These are phyloP conservation scores for Trichoderma sp. DNA, from an alignment of 2,329 filamentous ascomycete genomes.

Conservation along the genomic window DNA sequence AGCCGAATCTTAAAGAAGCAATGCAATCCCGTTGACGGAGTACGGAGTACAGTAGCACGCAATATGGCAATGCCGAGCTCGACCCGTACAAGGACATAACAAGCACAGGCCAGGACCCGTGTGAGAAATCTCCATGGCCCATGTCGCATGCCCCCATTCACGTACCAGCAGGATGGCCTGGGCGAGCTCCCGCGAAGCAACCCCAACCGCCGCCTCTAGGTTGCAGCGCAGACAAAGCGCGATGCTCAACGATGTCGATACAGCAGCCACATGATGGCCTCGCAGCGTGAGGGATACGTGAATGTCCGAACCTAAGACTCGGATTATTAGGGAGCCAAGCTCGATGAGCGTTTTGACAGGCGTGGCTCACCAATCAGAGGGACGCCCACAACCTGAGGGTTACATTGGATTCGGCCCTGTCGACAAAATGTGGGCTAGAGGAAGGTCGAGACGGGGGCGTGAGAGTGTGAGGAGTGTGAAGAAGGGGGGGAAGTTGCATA, in stretches of 20 bases:
- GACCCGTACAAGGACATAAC: not conserved
- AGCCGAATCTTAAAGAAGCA: not conserved
- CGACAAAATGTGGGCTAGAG: not conserved
- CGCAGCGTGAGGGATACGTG: not conserved
- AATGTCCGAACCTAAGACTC: not conserved
- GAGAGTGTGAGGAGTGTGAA: not conserved
- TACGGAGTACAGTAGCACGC: not conserved
- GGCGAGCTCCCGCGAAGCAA: slow-evolving; percentile 4
- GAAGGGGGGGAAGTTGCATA: not conserved
- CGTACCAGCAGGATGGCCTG: not conserved
- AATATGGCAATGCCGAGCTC: not conserved
- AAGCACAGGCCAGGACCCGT: not conserved
- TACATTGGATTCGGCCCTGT: slow-evolving; percentile 15
- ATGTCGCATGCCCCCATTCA: not conserved
- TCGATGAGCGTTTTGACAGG: slow-evolving; percentile 8
- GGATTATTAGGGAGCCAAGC: not conserved
- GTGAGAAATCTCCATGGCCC: not conserved
- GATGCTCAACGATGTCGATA: slow-evolving; percentile 8
- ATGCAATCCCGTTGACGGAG: not conserved
- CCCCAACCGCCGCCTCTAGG: not conserved
- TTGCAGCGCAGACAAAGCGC: not conserved
- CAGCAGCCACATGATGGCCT: not conserved
- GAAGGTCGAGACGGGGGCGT: not conserved
- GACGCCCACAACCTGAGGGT: not conserved
- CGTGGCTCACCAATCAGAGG: not conserved